Percentiles rank a stretch among this genome's conserved stretches.
Evolutionary conservation across 805 yeast species (phyloP).

Genomic region (Candida montana): DNA sequence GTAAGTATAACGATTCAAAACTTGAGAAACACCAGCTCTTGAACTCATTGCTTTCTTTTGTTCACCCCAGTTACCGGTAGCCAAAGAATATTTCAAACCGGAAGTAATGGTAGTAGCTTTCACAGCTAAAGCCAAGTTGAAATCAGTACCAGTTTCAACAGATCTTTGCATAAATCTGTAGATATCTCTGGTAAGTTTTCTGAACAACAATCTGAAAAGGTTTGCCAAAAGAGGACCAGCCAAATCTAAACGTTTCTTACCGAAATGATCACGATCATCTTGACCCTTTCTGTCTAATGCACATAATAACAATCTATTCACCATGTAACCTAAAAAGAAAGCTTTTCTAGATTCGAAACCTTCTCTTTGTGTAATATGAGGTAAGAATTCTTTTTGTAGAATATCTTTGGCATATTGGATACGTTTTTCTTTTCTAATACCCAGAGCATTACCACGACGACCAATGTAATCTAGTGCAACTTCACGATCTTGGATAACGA

Average conservation of each 20-base stretch:
- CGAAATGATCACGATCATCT: constrained; percentile 99
- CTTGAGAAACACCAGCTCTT: constrained; percentile 99
- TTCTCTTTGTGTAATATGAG: constrained; percentile 95
- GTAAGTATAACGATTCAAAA: constrained; percentile 93
- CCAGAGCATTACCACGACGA: constrained; percentile 95
- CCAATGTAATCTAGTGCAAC: constrained; percentile 98
- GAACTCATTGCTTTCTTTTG: constrained; percentile 99
- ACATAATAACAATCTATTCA: constrained; percentile 87
- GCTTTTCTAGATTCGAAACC: constrained; percentile 98
- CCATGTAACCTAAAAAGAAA: constrained; percentile 96
- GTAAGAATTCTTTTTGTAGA: constrained; percentile 90
- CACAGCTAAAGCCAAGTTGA: constrained; percentile 93
- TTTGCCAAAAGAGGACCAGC: constrained; percentile 98
- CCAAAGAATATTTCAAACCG: constrained; percentile 94
- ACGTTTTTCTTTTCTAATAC: constrained; percentile 96
- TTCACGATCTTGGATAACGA: constrained; percentile 95
- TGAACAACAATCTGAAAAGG: constrained; percentile 89
- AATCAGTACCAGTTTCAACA: constrained; percentile 95
- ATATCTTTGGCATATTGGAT: constrained; percentile 96
- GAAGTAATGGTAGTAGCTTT: constrained; percentile 96
- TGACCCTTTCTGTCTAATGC: constrained; percentile 97
- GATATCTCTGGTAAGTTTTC: constrained; percentile 92
- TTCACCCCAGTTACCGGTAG: constrained; percentile 99
- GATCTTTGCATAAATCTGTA: constrained; percentile 98
- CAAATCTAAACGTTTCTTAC: constrained; percentile 95